Evolutionary conservation across 805 yeast genomes (phyloP), one percentile per base, ranked within the genome.

Genomic region (Suhomyces emberorum): DNA sequence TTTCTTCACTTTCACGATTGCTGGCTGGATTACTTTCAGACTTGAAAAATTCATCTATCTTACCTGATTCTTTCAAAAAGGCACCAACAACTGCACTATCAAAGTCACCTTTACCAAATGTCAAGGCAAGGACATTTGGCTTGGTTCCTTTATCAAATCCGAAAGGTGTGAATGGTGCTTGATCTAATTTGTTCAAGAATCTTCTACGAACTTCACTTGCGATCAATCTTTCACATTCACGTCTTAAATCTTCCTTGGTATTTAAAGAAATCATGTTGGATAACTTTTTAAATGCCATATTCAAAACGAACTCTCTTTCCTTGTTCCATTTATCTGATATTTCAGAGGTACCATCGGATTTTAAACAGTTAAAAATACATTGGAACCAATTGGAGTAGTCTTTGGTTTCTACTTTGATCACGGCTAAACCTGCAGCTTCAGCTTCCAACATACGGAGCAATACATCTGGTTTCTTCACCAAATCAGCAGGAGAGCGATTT

Each of bases 391-490:
- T 58, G 28, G 59, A 60, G 40, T 53, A 62, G 40, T 65, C 69
- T 48, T 78, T 67, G 47, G 74, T 62, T 39, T 65, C 76, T 24
- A 89, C 74, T 28, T 82, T 75, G 15, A 88, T 72, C 33, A 71
- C 76, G 30, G 86, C 72, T 39, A 85, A 73, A 21, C 95, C 95
- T 45, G 77, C 71, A 4, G 79, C 60, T 57, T 93, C 98, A 2
- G 98, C 98, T 52, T 84, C 89, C 33, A 89, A 63, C 95, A 93
- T 93, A 52, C 95, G 76, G 51, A 93, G 68, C 48, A 84, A 87
- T 27, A 83, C 65, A 49, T 88, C 95, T 1, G 98, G 98, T 38
- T 77, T 71, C 25, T 68, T 68, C 5, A 77, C 72, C 52, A 93
- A 77, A 39, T 88, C 88, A n/a, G 74, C 73, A 11, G 89, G 81